Evolutionary conservation across 2,329 filamentous ascomycete genomes (phyloP), one percentile per base, ranked within the genome.

Genomic region (Clonostachys sp.): DNA sequence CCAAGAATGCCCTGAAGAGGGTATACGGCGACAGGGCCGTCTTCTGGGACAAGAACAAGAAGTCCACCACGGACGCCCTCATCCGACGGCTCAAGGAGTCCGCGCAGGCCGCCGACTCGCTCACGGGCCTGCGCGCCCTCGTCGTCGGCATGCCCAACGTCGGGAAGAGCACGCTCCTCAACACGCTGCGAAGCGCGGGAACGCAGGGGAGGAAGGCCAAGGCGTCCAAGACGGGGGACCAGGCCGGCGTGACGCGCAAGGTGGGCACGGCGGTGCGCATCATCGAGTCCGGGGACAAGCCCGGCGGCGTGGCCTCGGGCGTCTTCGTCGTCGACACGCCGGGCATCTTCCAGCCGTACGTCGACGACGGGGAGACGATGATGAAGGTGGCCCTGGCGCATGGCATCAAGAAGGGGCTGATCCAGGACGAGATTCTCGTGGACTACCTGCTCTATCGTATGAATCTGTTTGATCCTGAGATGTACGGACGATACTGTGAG

Each of bases 71-170:
- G 10, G 55, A 55, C 6, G 46, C 55, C 3, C 62, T 82, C 5
- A 61, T 81, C 12, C 53, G 52, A 16, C 58, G 62, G 34, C 59
- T 72, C 16, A 63, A 61, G 36, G 55, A 62, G 38, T 51, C 60
- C 16, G 65, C 66, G 16, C 50, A 46, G 14, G 53, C 51, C 2
- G 54, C 64, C 17, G 65, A 83, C 56, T 80, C 80, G 18, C 70
- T 97, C n/a, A 84, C 88, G 8, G 91, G 91, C n/a, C 79, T 90
- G 55, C 82, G 91, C 44, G 81, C 91, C 48, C 80, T 99, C 64
- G 81, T 97, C 1, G 91, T 97, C 13, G 94, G 94, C 47, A 96
- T 99, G 91, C 94, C 94, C 35, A 99, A 99, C 62, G 89, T 96
- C 1, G 94, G 94, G 35, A 99, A 99, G 69, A 95, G 89, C 42